Base-by-base conservation (phyloP, 169 alveolate genomes). In the Pseudocohnilembus persalinus region DNA sequence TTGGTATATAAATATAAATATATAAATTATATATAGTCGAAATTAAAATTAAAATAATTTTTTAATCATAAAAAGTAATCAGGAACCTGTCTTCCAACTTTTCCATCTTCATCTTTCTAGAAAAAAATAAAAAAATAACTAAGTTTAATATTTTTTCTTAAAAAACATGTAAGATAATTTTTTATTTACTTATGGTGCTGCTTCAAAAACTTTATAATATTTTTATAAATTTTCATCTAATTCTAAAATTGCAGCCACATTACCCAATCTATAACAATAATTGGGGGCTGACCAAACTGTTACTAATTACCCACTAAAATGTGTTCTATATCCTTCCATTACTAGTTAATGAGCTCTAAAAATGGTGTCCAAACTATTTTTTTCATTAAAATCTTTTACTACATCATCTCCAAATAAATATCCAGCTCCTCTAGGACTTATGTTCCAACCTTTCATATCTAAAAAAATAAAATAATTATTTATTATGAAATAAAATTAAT, bases 291-390 rank as follows among this genome's bases (percentile, higher is more conserved):
- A 95, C 99, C 99, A 98, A 76, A 98, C 99, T 16, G 97, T 93
- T 24, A 94, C 97, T 68, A 95, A 90, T 25, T 89, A 73, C 35
- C 82, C 83, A 73, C 85, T 88, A 83, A 93, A 94, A 97, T 97
- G 93, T 97, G 98, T 97, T 94, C 97, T 97, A 94, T 97, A 99
- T 72, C 99, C 99, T 79, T 99, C 99, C 99, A 99, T 99, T 73
- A 99, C 99, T 82, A 99, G 97, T 91, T 99, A 99, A 92, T 99
- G 99, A 25, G 99, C 99, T 85, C 99, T 93, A n/a, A 99, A 99
- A 85, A 99, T 99, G 80, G 98, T 91, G 74, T 96, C 97, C 76
- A 99, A 96, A 83, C 97, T 98, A 93, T 99, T 99, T 74, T 95
- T 93, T 83, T 98, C 97, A 92, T 97, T 96, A 92, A 98, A 99